A percentile compares a stretch with the other conserved stretches of the same genome.
Conservation (phyloP, 202 grass and related monocot species). For the Bolboschoenoplectus hybrid region DNA sequence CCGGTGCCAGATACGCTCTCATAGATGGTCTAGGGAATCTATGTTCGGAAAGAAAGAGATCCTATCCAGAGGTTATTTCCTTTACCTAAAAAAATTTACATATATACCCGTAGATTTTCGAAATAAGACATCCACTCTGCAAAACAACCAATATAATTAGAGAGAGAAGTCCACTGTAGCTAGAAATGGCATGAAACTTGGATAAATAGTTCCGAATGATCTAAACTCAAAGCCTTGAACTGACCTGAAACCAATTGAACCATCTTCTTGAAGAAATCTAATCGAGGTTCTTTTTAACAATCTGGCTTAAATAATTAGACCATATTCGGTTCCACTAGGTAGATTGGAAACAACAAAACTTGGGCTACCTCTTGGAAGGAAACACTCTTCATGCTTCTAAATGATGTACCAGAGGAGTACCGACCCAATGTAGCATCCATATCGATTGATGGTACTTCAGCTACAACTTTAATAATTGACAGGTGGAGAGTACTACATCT, state of each 20-base stretch:
- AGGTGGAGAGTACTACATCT: conserved; percentile 41
- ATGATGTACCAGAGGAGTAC: conserved; percentile 49
- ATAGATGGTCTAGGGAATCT: conserved; percentile 62
- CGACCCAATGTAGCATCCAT: conserved; percentile 60
- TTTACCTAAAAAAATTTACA: conserved; percentile 2
- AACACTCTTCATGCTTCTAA: conserved; percentile 67
- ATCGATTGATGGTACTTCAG: conserved; percentile 83
- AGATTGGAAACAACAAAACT: conserved; percentile 45
- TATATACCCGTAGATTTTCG: not conserved
- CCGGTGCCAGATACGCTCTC: conserved; percentile 73
- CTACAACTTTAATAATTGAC: conserved; percentile 71
- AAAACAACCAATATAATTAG: not conserved
- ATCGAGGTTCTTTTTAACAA: not conserved
- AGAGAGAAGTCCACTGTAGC: not conserved
- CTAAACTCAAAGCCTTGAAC: not conserved
- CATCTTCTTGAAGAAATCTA: not conserved
- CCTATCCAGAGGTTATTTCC: conserved; percentile 46
- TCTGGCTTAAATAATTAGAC: conserved; percentile 5
- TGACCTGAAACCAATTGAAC: not conserved
- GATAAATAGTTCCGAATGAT: not conserved
- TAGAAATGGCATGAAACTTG: not conserved
- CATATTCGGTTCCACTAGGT: conserved; percentile 47
- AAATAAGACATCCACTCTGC: not conserved
- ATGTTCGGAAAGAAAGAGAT: conserved; percentile 58
- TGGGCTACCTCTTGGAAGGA: conserved; percentile 64